Evolutionary conservation across 164 flowering plant genomes (phyloP).

Genomic region (Euptelea pleiosperma): DNA sequence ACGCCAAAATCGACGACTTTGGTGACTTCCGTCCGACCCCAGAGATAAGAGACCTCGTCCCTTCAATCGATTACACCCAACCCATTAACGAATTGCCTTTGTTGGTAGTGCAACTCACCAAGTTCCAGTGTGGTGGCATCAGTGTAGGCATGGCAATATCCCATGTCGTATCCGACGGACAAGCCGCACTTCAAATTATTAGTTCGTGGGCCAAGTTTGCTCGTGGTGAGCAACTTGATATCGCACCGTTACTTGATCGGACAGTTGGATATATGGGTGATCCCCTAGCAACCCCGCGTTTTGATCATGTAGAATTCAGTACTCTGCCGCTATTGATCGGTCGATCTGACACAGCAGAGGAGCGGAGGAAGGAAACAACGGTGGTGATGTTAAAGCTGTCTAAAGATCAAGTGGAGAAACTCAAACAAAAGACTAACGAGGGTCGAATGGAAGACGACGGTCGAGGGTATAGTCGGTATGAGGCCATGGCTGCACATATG

Average conservation of each 20-base stretch:
- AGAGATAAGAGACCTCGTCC: slow-evolving; percentile 24
- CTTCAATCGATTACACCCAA: slow-evolving; percentile 27
- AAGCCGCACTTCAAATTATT: slow-evolving; percentile 36
- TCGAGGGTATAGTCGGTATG: slow-evolving; percentile 21
- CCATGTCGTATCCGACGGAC: slow-evolving; percentile 44
- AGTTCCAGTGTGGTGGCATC: slow-evolving; percentile 43
- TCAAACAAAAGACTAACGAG: slow-evolving; percentile 32
- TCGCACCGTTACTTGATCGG: slow-evolving; percentile 34
- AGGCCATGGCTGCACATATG: slow-evolving; percentile 23
- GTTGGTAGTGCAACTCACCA: slow-evolving; percentile 41
- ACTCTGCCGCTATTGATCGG: slow-evolving; percentile 33
- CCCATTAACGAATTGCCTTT: slow-evolving; percentile 36
- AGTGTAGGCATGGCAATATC: slow-evolving; percentile 26
- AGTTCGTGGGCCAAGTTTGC: no score
- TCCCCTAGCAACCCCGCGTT: slow-evolving; percentile 10
- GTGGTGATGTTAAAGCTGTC: slow-evolving; percentile 27
- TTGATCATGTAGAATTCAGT: slow-evolving; percentile 24
- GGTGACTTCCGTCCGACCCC: slow-evolving; percentile 26
- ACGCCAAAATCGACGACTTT: slow-evolving; percentile 21
- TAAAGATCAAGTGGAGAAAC: no score
- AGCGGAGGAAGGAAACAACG: slow-evolving; percentile 27
- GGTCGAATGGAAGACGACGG: neutral
- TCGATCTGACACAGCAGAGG: slow-evolving; percentile 13
- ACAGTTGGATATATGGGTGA: slow-evolving; percentile 22
- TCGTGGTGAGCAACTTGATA: slow-evolving; percentile 31